Evolutionary conservation across 495 filamentous ascomycete genomes (phyloP).

Genomic region (Xylaria venustula): DNA sequence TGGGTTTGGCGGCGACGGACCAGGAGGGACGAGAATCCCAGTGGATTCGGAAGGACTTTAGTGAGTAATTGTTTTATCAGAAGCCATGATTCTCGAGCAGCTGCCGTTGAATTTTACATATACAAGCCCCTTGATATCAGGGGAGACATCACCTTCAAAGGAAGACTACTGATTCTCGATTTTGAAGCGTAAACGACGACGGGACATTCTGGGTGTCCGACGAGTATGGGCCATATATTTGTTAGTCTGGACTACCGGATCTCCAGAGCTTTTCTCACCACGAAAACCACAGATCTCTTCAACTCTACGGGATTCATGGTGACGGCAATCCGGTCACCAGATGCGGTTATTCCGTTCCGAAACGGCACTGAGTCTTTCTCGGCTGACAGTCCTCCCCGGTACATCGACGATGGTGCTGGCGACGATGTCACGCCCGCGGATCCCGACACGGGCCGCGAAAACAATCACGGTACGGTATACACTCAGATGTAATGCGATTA

Average conservation of each 20-base stretch:
- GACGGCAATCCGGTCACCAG: slow-evolving; percentile 64
- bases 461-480: slow-evolving; percentile 61
- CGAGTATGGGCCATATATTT: slow-evolving; percentile 78
- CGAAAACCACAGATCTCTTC: slow-evolving; percentile 48
- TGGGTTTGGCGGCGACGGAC: slow-evolving; percentile 62
- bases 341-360: slow-evolving; percentile 65
- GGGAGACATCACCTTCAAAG: not conserved
- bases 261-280: not conserved
- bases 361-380: slow-evolving; percentile 50
- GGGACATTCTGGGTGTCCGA: slow-evolving; percentile 75
- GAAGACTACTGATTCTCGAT: not conserved
- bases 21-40: slow-evolving; percentile 60
- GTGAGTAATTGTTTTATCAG: not conserved
- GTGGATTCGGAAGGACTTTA: slow-evolving; percentile 71
- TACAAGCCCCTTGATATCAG: too few relatives aligned
- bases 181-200: slow-evolving; percentile 49
- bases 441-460: slow-evolving; percentile 62
- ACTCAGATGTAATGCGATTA: not conserved
- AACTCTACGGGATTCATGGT: slow-evolving; percentile 57
- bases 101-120: too few relatives aligned
- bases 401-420: slow-evolving; percentile 35
- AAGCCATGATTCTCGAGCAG: too few relatives aligned
- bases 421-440: slow-evolving; percentile 43
- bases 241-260: slow-evolving; percentile 28
- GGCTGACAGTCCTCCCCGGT: slow-evolving; percentile 58